phyloP scores from a whole-genome alignment of 441 rosid species.

The Arabidopsis hybrid region DNA sequence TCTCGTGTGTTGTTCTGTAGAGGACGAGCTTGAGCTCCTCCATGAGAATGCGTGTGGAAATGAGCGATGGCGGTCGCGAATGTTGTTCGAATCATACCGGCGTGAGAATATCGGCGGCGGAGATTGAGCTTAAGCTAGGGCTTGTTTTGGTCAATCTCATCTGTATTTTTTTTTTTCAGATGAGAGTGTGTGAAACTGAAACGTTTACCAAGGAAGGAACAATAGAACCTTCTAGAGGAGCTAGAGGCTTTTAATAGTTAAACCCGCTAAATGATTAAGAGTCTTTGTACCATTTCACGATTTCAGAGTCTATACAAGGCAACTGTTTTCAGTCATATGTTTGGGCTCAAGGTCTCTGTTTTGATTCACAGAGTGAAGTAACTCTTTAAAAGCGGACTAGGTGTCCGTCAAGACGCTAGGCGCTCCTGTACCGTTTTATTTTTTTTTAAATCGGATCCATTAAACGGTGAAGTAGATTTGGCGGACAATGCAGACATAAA shows the following conservation, averaged over 20 bases:
- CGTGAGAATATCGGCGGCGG: conserved; percentile 9
- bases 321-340: too few relatives aligned
- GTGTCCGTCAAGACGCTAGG: too few relatives aligned
- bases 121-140: conserved; percentile 9
- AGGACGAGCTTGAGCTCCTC: conserved; percentile 46
- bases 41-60: conserved; percentile 50
- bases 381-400: too few relatives aligned
- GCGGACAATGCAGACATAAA: too few relatives aligned
- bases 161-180: neutral
- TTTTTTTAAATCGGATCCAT: too few relatives aligned
- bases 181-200: conserved; percentile 2
- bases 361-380: too few relatives aligned
- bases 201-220: neutral
- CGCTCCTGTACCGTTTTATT: too few relatives aligned
- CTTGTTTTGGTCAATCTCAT: conserved; percentile 30
- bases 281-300: too few relatives aligned
- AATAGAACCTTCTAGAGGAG: neutral
- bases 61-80: conserved; percentile 47
- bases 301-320: too few relatives aligned
- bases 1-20: conserved; percentile 44
- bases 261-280: too few relatives aligned
- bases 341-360: too few relatives aligned
- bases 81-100: conserved; percentile 63
- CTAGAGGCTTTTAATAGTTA: neutral
- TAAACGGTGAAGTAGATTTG: too few relatives aligned